Evolutionary conservation across 176 grass and related monocot species (phyloP), one percentile per base, ranked within the genome.

Genomic region (Alloteropsis semialata): DNA sequence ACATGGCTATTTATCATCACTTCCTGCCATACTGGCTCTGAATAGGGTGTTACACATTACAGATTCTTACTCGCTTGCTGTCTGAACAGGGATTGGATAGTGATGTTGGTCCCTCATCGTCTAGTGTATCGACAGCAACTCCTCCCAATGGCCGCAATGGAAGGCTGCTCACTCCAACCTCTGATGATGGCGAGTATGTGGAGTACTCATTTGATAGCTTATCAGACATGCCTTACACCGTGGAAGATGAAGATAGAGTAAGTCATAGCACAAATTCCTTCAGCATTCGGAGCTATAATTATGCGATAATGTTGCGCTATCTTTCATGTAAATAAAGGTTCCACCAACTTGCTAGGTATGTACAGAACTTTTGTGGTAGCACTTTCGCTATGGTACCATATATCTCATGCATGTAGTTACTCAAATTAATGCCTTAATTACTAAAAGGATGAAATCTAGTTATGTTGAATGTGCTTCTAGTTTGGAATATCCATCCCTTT

Each of bases 211-310:
- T 95, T 74, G 93, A 93, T 81, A 87, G 87, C 21, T 82, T 90
- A 51, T 84, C 93, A 60, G 96, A 90, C 36, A 89, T 96, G 78
- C 93, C 96, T 33, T 91, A 86, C 89, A 99, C 88, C 0, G 81
- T 80, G 65, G 92, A 93, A 77, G 93, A 99, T 73, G 96, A 99
- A 89, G 80, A 99, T 87, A 99, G 93, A 80, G 96, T 99, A 96
- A 73, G 89, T 80, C 67, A 72, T 66, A 75, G 37, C 42, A 72
- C 45, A 68, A 69, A 58, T 53, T 46, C 38, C 36, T 85, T 55
- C 28, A 50, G 42, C 37, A 18, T 70, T 70, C 1, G 28, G n/a
- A 42, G 43, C 77, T 67, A 28, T 75, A 43, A 41, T 42, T 19
- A 60, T 67, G 76, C 43, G 11, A 9, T 66, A 27, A 74, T 77